Conservation (phyloP, 768 basidiomycete genomes). For the Kwoniella bestiolae region DNA sequence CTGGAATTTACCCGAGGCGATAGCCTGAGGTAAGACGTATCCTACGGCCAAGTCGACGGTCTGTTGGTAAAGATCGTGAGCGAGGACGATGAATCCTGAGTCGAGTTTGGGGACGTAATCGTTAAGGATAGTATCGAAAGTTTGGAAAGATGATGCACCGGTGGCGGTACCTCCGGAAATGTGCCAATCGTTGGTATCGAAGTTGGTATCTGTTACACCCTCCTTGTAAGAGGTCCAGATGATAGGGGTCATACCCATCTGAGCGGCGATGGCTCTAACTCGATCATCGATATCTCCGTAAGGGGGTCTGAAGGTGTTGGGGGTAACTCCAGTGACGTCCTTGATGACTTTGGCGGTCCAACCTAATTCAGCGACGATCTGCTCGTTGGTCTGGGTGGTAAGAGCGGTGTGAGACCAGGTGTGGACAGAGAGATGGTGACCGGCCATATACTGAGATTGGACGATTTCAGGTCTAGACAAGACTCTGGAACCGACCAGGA, state of each 20-base stretch:
- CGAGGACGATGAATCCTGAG: conserved; percentile 86
- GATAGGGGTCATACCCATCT: conserved; percentile 81
- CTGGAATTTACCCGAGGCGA: conserved; percentile 70
- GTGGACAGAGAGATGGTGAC: conserved; percentile 84
- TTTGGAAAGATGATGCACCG: conserved; percentile 65
- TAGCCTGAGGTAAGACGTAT: conserved; percentile 80
- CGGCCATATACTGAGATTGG: conserved; percentile 73
- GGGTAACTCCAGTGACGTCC: conserved; percentile 73
- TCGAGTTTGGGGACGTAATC: conserved; percentile 64
- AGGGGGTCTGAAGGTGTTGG: conserved; percentile 78
- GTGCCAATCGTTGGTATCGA: conserved; percentile 81
- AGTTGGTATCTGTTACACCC: conserved; percentile 62
- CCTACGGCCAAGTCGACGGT: conserved; percentile 82
- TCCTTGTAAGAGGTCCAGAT: conserved; percentile 74
- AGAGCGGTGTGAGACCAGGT: conserved; percentile 83
- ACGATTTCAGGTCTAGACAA: conserved; percentile 72
- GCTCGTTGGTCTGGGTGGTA: conserved; percentile 75
- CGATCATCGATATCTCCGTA: conserved; percentile 71
- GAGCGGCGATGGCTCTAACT: conserved; percentile 77
- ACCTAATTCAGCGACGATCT: conserved; percentile 84
- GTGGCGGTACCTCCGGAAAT: conserved; percentile 71
- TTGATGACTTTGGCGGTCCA: conserved; percentile 86
- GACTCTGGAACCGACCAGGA: conserved; percentile 82
- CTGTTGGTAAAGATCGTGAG: conserved; percentile 79
- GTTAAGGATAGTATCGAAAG: conserved; percentile 73